Base-by-base conservation (phyloP, 345 rosid genomes). In the Gossypium sturtianum region DNA sequence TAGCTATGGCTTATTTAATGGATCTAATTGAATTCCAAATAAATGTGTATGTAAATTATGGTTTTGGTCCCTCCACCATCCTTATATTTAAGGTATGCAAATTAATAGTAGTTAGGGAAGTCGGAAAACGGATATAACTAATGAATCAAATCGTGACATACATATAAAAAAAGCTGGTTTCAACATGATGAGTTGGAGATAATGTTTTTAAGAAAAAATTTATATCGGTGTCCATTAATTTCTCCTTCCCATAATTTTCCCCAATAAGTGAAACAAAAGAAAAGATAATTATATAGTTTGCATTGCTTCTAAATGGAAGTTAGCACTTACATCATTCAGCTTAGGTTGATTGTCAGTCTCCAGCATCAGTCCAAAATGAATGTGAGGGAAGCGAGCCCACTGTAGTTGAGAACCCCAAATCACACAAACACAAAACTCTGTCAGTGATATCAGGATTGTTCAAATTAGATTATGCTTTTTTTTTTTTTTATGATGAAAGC, bases 371-470 rank as follows among this genome's bases (percentile, higher is more conserved):
- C 75, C 79, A 76, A 59, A 62, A 62, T 76, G 57, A 23, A 76
- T 61, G 74, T 70, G 70, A 70, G 79, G 79, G 75, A 76, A 76
- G 17, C 79, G 74, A 59, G 79, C 74, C 79, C 79, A 76, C 79
- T 76, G 13, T 17, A 17, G 43, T 52, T 22, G 16, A 72, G 5
- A 22, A 22, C 12, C 12, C n/a, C 0, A 22, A 29, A 29, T 71
- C 12, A 71, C 17, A 57, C 29, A 41, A 11, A 72, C 13, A 72
- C 9, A 2, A 38, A 41, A 41, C 2, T 27, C 12, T 13, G 53
- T 60, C 2, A 15, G 2, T 61, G 19, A 27, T 34, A 4, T 34
- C 38, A 0, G 38, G 38, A 34, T 34, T 34, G 38, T 27, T 60
- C 27, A 60, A 22, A 22, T 22, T 12, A 12, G 41, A 61, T 15